Conservation (phyloP, 306 rosid genomes). For the Phaseolus lunatus region DNA sequence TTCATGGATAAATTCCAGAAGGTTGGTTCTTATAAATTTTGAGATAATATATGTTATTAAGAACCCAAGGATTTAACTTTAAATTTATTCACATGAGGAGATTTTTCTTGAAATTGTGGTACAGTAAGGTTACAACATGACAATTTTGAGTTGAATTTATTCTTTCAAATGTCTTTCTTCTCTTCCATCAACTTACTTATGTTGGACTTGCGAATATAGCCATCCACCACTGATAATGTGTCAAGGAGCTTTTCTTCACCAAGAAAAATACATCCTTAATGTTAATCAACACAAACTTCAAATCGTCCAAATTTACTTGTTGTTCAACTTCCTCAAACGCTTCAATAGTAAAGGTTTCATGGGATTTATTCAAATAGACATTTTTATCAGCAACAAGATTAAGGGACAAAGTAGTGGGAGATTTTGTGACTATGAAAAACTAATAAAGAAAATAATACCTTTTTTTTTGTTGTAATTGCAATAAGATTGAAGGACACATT, state of each 20-base stretch:
- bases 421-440: background rate
- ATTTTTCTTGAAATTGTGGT: too few species aligned
- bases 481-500: background rate
- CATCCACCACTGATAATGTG: background rate
- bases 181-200: background rate
- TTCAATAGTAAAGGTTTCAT: background rate
- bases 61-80: too few species aligned
- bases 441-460: background rate
- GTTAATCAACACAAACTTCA: background rate
- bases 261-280: background rate
- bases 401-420: background rate
- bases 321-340: background rate
- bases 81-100: too few species aligned
- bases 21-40: too few species aligned
- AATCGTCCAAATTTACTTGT: background rate
- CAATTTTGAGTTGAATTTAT: background rate
- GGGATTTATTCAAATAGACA: background rate
- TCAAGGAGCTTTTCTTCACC: slow-evolving; percentile 15
- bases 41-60: too few species aligned
- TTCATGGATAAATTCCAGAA: too few species aligned
- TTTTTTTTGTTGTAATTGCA: background rate
- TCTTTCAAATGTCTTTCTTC: background rate
- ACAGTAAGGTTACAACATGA: background rate
- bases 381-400: background rate
- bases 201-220: background rate